Percentiles rank a stretch among this genome's conserved stretches.
Conservation (phyloP, 441 rosid species). For the Eutrema salsugineum region DNA sequence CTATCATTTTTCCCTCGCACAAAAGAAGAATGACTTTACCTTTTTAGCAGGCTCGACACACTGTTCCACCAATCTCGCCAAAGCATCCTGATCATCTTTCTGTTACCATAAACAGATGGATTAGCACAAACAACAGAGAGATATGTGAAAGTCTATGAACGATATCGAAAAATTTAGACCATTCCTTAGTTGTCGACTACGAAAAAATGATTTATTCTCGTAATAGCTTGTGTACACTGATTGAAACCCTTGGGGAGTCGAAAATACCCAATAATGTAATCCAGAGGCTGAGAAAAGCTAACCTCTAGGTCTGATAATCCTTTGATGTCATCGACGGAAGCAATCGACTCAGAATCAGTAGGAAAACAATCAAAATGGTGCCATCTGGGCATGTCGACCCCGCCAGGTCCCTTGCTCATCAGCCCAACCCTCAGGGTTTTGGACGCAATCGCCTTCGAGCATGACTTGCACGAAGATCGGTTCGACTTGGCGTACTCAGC, state of each 20-base stretch:
- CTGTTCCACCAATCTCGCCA: constrained; percentile 46
- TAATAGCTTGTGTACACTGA: too few species aligned
- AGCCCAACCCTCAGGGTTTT: constrained; percentile 63
- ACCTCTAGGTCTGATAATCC: constrained; percentile 61
- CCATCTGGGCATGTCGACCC: constrained; percentile 75
- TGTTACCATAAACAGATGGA: constrained; percentile 30
- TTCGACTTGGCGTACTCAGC: constrained; percentile 86
- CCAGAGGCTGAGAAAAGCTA: neutral
- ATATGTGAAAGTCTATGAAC: neutral
- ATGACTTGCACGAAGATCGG: constrained; percentile 73
- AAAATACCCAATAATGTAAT: neutral
- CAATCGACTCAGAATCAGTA: constrained; percentile 28
- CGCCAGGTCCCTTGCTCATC: constrained; percentile 58
- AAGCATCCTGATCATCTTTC: constrained; percentile 71
- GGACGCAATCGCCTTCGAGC: constrained; percentile 50
- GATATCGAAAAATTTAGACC: too few species aligned
- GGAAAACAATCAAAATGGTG: constrained; percentile 69
- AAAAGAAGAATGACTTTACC: constrained; percentile 32
- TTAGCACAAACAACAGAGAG: neutral
- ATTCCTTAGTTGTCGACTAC: neutral
- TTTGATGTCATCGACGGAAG: constrained; percentile 42
- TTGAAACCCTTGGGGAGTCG: neutral
- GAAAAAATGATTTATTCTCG: too few species aligned
- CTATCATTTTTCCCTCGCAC: neutral
- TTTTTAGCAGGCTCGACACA: constrained; percentile 26